Evolutionary conservation across 371 early-diverging fungal species (phyloP).

Genomic region (Sporodiniella umbellata): DNA sequence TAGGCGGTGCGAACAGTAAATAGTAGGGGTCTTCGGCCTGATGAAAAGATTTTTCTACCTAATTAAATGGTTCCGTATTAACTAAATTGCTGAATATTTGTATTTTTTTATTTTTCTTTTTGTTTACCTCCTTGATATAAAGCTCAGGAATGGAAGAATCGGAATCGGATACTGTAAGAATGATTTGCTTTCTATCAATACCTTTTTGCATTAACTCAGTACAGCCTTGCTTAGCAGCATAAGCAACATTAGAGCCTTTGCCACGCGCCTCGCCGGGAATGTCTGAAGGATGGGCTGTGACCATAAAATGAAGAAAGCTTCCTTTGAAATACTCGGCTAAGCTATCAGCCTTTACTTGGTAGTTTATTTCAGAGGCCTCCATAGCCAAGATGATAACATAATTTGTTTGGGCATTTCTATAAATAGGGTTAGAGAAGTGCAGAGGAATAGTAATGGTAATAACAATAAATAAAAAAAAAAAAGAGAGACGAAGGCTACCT

Average conservation of each 20-base stretch:
- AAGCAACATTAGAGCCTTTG: slow-evolving; percentile 71
- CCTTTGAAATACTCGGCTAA: slow-evolving; percentile 50
- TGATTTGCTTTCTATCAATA: slow-evolving; percentile 35
- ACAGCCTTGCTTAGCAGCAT: slow-evolving; percentile 51
- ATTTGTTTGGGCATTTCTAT: slow-evolving; percentile 34
- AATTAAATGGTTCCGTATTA: slow-evolving; percentile 16
- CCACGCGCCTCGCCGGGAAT: slow-evolving; percentile 72
- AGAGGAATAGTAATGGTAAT: background rate
- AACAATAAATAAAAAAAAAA: background rate
- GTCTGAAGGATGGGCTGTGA: slow-evolving; percentile 70
- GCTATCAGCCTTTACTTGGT: slow-evolving; percentile 51
- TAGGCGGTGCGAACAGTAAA: slow-evolving; percentile 66
- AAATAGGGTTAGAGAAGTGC: no score
- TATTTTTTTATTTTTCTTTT: background rate
- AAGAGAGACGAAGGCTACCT: no score
- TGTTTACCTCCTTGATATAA: slow-evolving; percentile 38
- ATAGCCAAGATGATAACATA: slow-evolving; percentile 68
- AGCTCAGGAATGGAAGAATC: slow-evolving; percentile 65
- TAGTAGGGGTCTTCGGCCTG: slow-evolving; percentile 40
- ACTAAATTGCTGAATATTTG: background rate
- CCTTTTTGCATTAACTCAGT: slow-evolving; percentile 24
- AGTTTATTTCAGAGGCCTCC: slow-evolving; percentile 65
- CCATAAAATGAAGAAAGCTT: slow-evolving; percentile 40
- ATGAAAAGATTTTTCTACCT: slow-evolving; percentile 38
- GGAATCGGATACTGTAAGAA: slow-evolving; percentile 70